phyloP scores from a whole-genome alignment of 2,329 filamentous ascomycete genomes.

The Venturia carpophila region DNA sequence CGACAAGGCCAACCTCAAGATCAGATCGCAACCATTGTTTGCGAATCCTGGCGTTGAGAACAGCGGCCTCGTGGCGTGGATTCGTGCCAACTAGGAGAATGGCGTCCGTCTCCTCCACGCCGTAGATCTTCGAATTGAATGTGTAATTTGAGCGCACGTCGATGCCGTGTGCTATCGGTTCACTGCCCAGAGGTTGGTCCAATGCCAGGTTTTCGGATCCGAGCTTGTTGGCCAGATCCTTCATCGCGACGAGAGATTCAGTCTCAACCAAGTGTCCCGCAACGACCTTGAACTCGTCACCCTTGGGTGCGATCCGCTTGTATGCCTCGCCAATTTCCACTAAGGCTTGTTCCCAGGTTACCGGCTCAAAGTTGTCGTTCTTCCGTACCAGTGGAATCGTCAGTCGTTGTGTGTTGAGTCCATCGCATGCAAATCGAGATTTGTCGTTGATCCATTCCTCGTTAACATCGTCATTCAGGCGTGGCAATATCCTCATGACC shows the following conservation, averaged over 20 bases:
- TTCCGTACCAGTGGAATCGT: constrained; percentile 86
- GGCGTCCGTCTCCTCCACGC: constrained; percentile 86
- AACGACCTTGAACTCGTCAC: constrained; percentile 92
- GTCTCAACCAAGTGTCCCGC: constrained; percentile 86
- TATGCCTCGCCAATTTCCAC: constrained; percentile 77
- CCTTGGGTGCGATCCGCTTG: constrained; percentile 70
- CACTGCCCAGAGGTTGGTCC: constrained; percentile 76
- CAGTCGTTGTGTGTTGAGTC: constrained; percentile 88
- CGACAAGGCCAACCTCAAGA: constrained; percentile 83
- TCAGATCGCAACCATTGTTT: constrained; percentile 98
- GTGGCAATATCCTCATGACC: constrained; percentile 88
- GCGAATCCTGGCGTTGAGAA: constrained; percentile 90
- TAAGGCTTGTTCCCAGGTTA: constrained; percentile 91
- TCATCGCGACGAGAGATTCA: constrained; percentile 90
- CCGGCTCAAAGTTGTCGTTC: constrained; percentile 84
- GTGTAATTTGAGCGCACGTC: constrained; percentile 91
- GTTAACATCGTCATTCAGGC: constrained; percentile 95
- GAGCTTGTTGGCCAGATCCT: constrained; percentile 93
- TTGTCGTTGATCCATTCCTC: constrained; percentile 99
- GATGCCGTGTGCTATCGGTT: constrained; percentile 82
- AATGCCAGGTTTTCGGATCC: constrained; percentile 93
- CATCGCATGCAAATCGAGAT: constrained; percentile 91
- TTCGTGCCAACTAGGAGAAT: constrained; percentile 94
- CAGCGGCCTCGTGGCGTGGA: constrained; percentile 87
- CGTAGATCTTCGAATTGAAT: constrained; percentile 93